A percentile compares a stretch with the other conserved stretches of the same genome.
Evolutionary conservation across 257 asterid species (phyloP).

Genomic region (Cruciata laevipes): DNA sequence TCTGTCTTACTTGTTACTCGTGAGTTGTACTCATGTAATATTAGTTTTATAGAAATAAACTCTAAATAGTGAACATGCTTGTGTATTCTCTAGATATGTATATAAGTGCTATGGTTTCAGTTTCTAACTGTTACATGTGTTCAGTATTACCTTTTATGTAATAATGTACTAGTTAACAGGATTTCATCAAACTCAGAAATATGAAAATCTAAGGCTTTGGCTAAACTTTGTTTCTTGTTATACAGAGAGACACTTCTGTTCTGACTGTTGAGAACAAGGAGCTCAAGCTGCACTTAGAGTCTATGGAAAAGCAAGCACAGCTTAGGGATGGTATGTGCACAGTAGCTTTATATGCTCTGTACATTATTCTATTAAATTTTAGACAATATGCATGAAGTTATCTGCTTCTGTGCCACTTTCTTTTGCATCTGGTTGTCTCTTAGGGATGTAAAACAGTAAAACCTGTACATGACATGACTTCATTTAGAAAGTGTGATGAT

Average conservation of each 20-base stretch:
- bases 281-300: conserved; percentile 73
- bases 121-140: neutral
- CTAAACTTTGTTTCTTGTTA: neutral
- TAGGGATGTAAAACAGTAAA: no score
- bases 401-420: neutral
- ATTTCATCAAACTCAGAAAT: neutral
- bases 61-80: neutral
- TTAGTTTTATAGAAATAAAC: neutral
- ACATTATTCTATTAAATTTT: no score
- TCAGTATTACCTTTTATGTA: neutral
- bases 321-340: conserved; percentile 75
- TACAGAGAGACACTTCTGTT: conserved; percentile 78
- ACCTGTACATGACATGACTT: no score
- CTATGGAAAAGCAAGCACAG: conserved; percentile 89
- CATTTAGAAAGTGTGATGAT: neutral
- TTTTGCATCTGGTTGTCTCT: neutral
- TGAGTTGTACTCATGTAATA: conserved; percentile 3
- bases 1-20: neutral
- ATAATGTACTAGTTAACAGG: neutral
- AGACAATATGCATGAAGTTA: conserved; percentile 24
- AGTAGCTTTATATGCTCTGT: neutral
- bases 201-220: no score
- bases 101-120: neutral
- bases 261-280: conserved; percentile 83
- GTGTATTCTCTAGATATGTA: neutral